Percentiles rank a stretch among this genome's conserved stretches.
These are phyloP conservation scores for Stagonosporopsis vannaccii DNA, from an alignment of 2,329 filamentous ascomycete genomes.

Conservation along the genomic window DNA sequence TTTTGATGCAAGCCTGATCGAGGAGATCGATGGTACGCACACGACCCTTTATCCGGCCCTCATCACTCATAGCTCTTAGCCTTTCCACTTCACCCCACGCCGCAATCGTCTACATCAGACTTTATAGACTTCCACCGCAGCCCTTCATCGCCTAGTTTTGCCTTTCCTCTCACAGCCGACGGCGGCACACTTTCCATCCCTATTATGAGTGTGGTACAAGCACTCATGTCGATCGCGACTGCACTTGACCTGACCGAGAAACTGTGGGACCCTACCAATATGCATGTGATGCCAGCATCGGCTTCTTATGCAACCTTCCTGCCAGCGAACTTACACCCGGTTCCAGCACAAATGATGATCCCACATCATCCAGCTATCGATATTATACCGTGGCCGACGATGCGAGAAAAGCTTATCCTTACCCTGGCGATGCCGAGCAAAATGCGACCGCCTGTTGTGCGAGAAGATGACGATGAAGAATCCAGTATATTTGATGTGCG, in stretches of 20 bases:
- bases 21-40: neutral
- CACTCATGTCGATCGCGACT: constrained; percentile 25
- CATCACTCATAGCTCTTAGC: neutral
- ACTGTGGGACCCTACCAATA: constrained; percentile 29
- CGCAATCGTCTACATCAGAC: neutral
- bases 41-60: neutral
- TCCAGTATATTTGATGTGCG: constrained; percentile 24
- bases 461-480: constrained; percentile 34
- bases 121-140: neutral
- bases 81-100: constrained; percentile 3
- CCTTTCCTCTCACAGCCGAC: constrained; percentile 25
- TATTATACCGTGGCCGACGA: constrained; percentile 64
- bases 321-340: constrained; percentile 58
- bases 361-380: constrained; percentile 67
- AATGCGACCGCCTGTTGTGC: constrained; percentile 57
- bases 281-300: constrained; percentile 25
- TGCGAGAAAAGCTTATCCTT: constrained; percentile 57
- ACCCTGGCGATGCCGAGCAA: constrained; percentile 60
- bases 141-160: neutral
- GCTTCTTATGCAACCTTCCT: constrained; percentile 13
- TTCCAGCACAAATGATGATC: constrained; percentile 56
- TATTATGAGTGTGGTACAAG: constrained; percentile 49
- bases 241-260: constrained; percentile 21
- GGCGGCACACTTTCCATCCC: constrained; percentile 39
- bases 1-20: neutral